These are phyloP conservation scores for Penicillium sp. DNA, from an alignment of 2,329 filamentous ascomycete species.

Conservation along the genomic window DNA sequence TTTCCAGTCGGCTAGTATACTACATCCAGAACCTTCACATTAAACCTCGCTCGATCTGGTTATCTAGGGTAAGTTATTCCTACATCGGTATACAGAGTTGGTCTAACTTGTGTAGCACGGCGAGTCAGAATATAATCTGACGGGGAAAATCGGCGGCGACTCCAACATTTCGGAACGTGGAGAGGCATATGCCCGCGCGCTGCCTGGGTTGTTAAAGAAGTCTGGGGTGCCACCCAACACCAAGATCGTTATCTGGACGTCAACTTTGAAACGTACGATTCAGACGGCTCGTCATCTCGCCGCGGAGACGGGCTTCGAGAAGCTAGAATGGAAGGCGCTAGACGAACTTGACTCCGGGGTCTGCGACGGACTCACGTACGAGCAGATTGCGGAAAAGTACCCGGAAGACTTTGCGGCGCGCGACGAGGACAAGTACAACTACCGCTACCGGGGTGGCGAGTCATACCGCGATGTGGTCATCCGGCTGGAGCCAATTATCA, in stretches of 20 bases:
- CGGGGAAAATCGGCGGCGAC: slow-evolving; percentile 86
- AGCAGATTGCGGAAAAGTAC: slow-evolving; percentile 81
- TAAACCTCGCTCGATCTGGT: slow-evolving; percentile 88
- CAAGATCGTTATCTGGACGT: slow-evolving; percentile 67
- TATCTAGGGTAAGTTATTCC: slow-evolving; percentile 63
- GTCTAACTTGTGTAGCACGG: slow-evolving; percentile 58
- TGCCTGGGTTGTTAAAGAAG: slow-evolving; percentile 74
- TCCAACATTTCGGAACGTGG: slow-evolving; percentile 77
- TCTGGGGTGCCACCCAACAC: slow-evolving; percentile 66
- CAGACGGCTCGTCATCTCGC: slow-evolving; percentile 79
- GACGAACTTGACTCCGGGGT: slow-evolving; percentile 95
- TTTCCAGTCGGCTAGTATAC: slow-evolving; percentile 92
- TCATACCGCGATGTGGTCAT: slow-evolving; percentile 96
- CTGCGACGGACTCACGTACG: slow-evolving; percentile 92
- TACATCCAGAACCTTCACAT: slow-evolving; percentile 99
- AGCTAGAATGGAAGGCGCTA: slow-evolving; percentile 95
- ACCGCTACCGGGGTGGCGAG: slow-evolving; percentile 92
- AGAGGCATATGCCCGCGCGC: slow-evolving; percentile 72
- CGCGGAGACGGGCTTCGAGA: slow-evolving; percentile 62
- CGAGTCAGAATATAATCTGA: slow-evolving; percentile 84
- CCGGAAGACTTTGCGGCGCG: slow-evolving; percentile 92
- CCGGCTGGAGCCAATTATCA: slow-evolving; percentile 95
- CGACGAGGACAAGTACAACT: slow-evolving; percentile 99
- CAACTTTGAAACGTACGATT: slow-evolving; percentile 73
- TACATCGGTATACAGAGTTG: neutral